Base-by-base conservation (phyloP, 352 stramenopile genomes). In the Aphanomyces astaci region DNA sequence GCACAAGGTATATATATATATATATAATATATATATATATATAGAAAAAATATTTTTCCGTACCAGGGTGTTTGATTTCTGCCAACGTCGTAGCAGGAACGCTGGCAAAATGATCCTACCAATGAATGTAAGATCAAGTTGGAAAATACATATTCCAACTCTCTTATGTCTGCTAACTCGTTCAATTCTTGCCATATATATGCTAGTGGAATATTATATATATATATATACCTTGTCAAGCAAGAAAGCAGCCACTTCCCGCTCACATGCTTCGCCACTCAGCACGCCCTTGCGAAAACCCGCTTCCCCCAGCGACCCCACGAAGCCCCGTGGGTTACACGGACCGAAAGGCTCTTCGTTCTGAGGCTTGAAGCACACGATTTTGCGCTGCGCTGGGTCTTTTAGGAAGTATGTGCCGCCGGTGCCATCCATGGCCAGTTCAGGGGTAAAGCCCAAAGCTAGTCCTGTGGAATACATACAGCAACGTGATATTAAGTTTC, bases 321-420 rank as follows among this genome's bases (percentile, higher is more conserved):
- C 81, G 48, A 98, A 92, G 9, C 92, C 93, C 33, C 96, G 88
- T 10, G 96, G 96, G 78, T 99, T 99, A 75, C 98, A 98, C 49
- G 94, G 93, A 0, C 94, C 96, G 72, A 98, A 98, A 0, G 97
- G 96, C 69, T 99, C 97, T 73, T 99, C 97, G 74, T 99, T 97
- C 63, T 97, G 83, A 39, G 97, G 96, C 68, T 99, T 99, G 76
- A 99, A 99, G 28, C 97, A 97, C 24, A 88, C 92, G 25, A 98
- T 87, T 68, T 97, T 90, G 71, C 87, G 88, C 68, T 98, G 97
- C 5, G 82, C 80, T 3, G 91, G 84, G 76, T 98, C 94, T 54
- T 97, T 95, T 45, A 99, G 84, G 74, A 99, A 98, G 80, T 99
- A 99, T 17, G 95, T 98, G 54, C 97, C 97, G n/a, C 97, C 96